phyloP scores from a whole-genome alignment of 805 yeast species.

The Teunomyces panamensis region DNA sequence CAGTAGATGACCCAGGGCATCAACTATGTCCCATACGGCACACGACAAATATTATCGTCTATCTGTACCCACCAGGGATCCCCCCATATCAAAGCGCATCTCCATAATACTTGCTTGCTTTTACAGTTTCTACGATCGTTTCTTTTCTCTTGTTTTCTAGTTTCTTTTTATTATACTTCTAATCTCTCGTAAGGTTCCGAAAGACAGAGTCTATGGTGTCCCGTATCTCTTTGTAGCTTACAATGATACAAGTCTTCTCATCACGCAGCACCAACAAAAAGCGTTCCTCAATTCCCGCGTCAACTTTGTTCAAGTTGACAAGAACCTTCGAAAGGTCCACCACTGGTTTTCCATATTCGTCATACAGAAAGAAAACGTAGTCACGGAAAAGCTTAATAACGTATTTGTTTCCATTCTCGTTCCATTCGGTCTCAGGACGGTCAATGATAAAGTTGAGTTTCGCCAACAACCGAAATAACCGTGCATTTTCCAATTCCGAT shows the following conservation, averaged over 20 bases:
- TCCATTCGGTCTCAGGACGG: conserved; percentile 66
- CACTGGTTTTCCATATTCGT: conserved; percentile 72
- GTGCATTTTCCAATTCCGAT: conserved; percentile 81
- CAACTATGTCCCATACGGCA: neutral
- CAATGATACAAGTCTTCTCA: conserved; percentile 80
- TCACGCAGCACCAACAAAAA: conserved; percentile 78
- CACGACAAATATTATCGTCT: neutral
- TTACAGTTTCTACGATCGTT: neutral
- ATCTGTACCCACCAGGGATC: neutral
- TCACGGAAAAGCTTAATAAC: conserved; percentile 66
- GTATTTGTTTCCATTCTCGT: conserved; percentile 73
- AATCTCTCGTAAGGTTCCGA: conserved; percentile 38
- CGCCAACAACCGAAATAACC: conserved; percentile 76
- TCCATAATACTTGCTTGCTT: too few species aligned
- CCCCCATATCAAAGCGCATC: too few species aligned
- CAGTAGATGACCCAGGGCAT: neutral
- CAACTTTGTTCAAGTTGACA: conserved; percentile 78
- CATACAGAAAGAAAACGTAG: conserved; percentile 80
- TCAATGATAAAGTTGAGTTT: conserved; percentile 79
- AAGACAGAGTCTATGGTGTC: conserved; percentile 69
- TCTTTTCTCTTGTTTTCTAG: neutral
- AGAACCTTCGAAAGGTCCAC: conserved; percentile 82
- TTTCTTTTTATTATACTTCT: neutral
- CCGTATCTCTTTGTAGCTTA: conserved; percentile 79
- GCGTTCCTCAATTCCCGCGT: conserved; percentile 86